Percentiles rank a stretch among this genome's conserved stretches.
Conservation (phyloP, 2,329 filamentous ascomycete species). For the Pseudocercospora cruenta region DNA sequence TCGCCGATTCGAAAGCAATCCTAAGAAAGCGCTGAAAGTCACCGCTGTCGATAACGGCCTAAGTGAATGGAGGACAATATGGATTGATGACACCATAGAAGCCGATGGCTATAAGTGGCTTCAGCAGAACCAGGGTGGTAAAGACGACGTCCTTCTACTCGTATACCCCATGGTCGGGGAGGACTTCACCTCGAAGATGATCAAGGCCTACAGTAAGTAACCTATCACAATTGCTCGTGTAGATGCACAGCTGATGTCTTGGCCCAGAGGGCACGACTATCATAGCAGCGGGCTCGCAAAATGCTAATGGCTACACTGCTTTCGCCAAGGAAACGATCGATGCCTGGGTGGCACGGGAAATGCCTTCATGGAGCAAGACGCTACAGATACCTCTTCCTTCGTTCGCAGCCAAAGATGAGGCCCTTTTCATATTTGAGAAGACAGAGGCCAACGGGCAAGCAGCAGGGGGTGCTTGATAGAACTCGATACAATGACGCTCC, state of each 20-base stretch:
- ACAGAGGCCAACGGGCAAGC: not conserved
- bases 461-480: not conserved
- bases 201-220: conserved; percentile 58
- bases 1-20: conserved; percentile 56
- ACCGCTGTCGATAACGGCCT: conserved; percentile 69
- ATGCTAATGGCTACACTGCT: conserved; percentile 72
- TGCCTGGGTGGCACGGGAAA: conserved; percentile 65
- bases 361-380: conserved; percentile 60
- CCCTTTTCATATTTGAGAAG: conserved; percentile 65
- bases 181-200: conserved; percentile 65
- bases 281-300: conserved; percentile 75
- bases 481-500: not conserved
- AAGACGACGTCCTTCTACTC: conserved; percentile 65
- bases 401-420: conserved; percentile 78
- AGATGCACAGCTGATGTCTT: not conserved
- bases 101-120: conserved; percentile 65
- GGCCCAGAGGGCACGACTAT: conserved; percentile 59
- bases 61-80: conserved; percentile 69
- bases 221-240: conserved; percentile 18
- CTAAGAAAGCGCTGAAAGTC: conserved; percentile 46
- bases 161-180: conserved; percentile 74
- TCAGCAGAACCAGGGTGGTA: conserved; percentile 52
- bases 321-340: conserved; percentile 67
- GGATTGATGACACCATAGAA: conserved; percentile 69
- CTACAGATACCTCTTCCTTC: conserved; percentile 71